Base-by-base conservation (phyloP, 1,139 yeast genomes). In the Geotrichum restrictum region DNA sequence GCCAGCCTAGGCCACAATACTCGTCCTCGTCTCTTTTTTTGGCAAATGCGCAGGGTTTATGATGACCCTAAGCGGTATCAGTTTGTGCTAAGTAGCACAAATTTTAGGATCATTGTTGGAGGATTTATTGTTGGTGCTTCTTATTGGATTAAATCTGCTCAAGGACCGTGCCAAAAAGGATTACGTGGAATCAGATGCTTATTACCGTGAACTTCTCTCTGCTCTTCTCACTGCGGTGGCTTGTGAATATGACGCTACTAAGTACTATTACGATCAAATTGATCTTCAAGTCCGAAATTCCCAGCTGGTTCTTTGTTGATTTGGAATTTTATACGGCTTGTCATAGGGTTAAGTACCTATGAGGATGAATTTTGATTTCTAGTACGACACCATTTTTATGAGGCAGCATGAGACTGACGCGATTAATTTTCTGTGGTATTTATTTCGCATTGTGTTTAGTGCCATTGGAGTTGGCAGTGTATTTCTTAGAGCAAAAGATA, bases 1-100 rank as follows among this genome's bases (percentile, higher is more conserved):
- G 54, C 49, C 21, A 38, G 19, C 19, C 42, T 38, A 7, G 8
- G 42, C 34, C 24, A 44, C 44, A 31, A 41, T 33, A 22, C 42
- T 41, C 67, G 74, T 89, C 59, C 74, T 88, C 64, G 86, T 89
- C 24, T 83, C 95, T 2, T 74, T 95, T 58, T 72, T 88, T 24
- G 83, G 93, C 34, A 83, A 85, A 54, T 96, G 89, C 67, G 91
- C 95, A 1, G 89, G 85, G 63, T 81, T 87, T 41, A 91, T 89
- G 22, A 81, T 87, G 55, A 89, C 89, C 62, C 77, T 88, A 40
- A 85, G 94, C 43, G 97, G 93, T 66, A 95, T 96, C 29, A 83
- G 86, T 46, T 77, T 94, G 54, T 88, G 95, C n/a, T 73, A 85
- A 4, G 80, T 88, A 50, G 79, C 86, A 57, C 95, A 95, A 16